phyloP scores from a whole-genome alignment of 2,329 filamentous ascomycete species.

The Colletotrichum orchidophilum region DNA sequence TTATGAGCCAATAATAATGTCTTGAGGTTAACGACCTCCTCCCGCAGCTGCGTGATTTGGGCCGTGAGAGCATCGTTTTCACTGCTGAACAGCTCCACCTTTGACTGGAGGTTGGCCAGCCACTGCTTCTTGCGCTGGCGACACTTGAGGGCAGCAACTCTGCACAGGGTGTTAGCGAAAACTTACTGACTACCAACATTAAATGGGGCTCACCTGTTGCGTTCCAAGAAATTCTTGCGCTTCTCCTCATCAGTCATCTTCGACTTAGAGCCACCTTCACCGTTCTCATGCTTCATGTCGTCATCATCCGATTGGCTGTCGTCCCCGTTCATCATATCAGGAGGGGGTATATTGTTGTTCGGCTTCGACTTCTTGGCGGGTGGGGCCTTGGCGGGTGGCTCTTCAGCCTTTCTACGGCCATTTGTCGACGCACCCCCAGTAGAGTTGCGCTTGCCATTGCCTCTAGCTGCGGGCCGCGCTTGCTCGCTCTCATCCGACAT shows the following conservation, averaged over 20 bases:
- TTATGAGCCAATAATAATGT: constrained; percentile 93
- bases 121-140: constrained; percentile 99
- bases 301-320: constrained; percentile 54
- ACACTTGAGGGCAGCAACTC: constrained; percentile 95
- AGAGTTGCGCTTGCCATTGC: constrained; percentile 74
- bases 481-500: constrained; percentile 79
- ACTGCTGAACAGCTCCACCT: constrained; percentile 90
- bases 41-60: constrained; percentile 84
- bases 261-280: constrained; percentile 65
- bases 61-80: constrained; percentile 90
- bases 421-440: constrained; percentile 57
- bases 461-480: constrained; percentile 70
- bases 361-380: constrained; percentile 77
- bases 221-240: constrained; percentile 95
- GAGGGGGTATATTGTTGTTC: constrained; percentile 51
- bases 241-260: constrained; percentile 99
- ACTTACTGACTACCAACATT: background rate
- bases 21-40: constrained; percentile 95
- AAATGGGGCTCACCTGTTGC: constrained; percentile 79
- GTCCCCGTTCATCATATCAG: constrained; percentile 39
- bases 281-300: constrained; percentile 56
- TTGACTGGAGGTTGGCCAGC: constrained; percentile 92
- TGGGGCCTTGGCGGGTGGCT: constrained; percentile 68
- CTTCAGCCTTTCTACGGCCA: constrained; percentile 83
- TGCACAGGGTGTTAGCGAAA: constrained; percentile 49